Evolutionary conservation across 148 eudicot genomes (phyloP).

Genomic region (Vaccinium vitisidaea): DNA sequence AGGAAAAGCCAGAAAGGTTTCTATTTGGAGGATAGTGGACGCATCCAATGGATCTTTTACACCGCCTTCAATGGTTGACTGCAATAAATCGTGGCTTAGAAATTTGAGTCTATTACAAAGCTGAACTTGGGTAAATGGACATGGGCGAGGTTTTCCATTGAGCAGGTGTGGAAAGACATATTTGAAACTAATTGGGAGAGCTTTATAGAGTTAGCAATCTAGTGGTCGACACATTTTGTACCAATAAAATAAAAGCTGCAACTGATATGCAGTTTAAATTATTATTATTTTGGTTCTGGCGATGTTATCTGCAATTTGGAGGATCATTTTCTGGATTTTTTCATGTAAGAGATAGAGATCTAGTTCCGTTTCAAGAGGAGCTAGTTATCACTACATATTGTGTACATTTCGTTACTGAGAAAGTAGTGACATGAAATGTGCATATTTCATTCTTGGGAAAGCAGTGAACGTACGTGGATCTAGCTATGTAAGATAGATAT

Average conservation of each 20-base stretch:
- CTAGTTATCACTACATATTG: neutral
- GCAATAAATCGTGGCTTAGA: neutral
- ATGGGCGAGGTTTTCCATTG: neutral
- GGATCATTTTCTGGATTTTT: neutral
- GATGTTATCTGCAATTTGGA: neutral
- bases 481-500: neutral
- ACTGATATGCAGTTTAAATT: neutral
- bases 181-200: neutral
- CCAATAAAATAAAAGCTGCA: neutral
- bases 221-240: neutral
- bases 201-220: neutral
- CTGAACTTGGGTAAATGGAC: neutral
- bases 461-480: neutral
- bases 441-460: neutral
- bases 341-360: neutral
- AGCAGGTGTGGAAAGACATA: neutral
- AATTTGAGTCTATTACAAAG: neutral
- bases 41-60: conserved; percentile 6
- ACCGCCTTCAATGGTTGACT: neutral
- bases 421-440: neutral
- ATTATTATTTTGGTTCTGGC: neutral
- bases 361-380: neutral
- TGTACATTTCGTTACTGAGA: too few relatives aligned
- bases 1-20: neutral
- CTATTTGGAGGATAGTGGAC: neutral